Percentiles rank a stretch among this genome's conserved stretches.
Conservation (phyloP, 176 grass and related monocot genomes). For the Triticum monococcum region DNA sequence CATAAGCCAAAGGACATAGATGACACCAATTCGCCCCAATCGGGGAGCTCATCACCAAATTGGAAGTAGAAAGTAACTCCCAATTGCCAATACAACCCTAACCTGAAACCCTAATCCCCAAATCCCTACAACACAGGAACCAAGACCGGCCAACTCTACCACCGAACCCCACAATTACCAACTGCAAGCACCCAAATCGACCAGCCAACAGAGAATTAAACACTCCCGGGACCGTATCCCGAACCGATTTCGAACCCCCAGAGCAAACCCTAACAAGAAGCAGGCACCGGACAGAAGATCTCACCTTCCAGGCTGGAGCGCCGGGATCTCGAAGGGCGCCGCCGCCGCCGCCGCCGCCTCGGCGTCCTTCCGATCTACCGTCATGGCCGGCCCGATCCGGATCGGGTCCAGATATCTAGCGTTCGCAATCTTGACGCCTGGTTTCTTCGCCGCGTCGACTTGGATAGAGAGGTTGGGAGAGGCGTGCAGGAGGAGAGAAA, state of each 20-base stretch:
- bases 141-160: not conserved
- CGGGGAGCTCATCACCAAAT: not conserved
- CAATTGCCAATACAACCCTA: not conserved
- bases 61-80: not conserved
- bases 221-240: not conserved
- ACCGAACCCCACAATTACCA: not conserved
- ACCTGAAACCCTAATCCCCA: not conserved
- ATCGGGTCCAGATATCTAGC: not conserved
- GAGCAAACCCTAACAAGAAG: not conserved
- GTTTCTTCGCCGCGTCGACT: not conserved
- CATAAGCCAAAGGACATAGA: not conserved
- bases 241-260: not conserved
- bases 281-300: not conserved
- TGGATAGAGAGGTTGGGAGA: not conserved
- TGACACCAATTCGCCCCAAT: not conserved
- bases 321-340: constrained; percentile 9
- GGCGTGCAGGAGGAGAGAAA: no score
- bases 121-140: not conserved
- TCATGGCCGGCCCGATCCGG: constrained; percentile 15
- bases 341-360: not conserved
- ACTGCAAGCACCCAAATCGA: not conserved
- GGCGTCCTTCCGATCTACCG: constrained; percentile 31
- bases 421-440: not conserved
- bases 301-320: constrained; percentile 45
- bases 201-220: not conserved